Evolutionary conservation across 1,139 yeast genomes (phyloP), one percentile per base, ranked within the genome.

Genomic region (Yamadazyma aaseri): DNA sequence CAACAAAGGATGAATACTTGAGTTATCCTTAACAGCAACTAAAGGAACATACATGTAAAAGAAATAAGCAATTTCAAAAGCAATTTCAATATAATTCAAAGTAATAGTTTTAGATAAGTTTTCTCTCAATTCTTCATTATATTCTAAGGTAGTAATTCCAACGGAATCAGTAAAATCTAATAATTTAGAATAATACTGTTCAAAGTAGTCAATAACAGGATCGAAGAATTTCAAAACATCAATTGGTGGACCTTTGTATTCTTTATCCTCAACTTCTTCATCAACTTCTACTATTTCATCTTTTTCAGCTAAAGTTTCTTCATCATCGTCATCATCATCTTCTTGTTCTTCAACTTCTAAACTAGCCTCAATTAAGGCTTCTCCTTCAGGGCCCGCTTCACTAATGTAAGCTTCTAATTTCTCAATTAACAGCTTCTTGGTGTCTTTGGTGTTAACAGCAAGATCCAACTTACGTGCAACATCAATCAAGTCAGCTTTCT

Each of bases 61-160:
- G 42, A 67, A 66, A 46, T 55, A 58, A 6, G 52, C 25, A 13
- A 65, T 51, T 53, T 76, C 81, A 26, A 60, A 49, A 5, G 50
- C 33, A 31, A 71, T 52, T 43, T 71, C 69, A 34, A 69, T 38
- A 38, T 56, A 68, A 52, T 71, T 71, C 49, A 76, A 60, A 5
- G 77, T 54, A 37, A 71, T 66, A 12, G 78, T 65, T 39, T 63
- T 71, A 34, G 76, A 69, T 44, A 76, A 62, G 33, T 59, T 59
- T 36, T 74, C 79, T 55, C 81, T 65, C 40, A 74, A 56, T 37
- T 62, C 67, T 37, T 68, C 70, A 44, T 66, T 71, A 45, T 56
- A 58, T 35, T 65, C 70, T 33, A 62, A 54, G 35, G 67, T 50
- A 34, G 71, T 68, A 41, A 69, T 65, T 17, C 70, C 68, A 34